A percentile compares a stretch with the other conserved stretches of the same genome.
Evolutionary conservation across 768 basidiomycete species (phyloP).

Genomic region (Candolleomyces efflorescens): DNA sequence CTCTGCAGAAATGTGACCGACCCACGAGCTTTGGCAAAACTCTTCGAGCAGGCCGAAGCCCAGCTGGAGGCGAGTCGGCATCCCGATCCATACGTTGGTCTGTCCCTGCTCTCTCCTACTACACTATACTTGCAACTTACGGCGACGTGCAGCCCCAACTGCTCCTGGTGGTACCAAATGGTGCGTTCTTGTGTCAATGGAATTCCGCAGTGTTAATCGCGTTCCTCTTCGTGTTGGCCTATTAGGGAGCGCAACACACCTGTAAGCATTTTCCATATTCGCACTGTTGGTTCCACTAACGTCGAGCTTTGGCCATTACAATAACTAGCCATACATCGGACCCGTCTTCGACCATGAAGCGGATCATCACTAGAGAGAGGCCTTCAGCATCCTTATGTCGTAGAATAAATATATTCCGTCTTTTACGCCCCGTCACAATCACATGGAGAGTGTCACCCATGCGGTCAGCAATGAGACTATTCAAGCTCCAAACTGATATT

Average conservation of each 20-base stretch:
- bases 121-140: constrained; percentile 6
- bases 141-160: constrained; percentile 51
- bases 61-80: constrained; percentile 63
- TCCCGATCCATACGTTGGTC: constrained; percentile 92
- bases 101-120: constrained; percentile 30
- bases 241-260: constrained; percentile 77
- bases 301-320: constrained; percentile 8
- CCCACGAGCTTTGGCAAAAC: constrained; percentile 72
- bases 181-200: constrained; percentile 41
- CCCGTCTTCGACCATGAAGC: constrained; percentile 64
- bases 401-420: neutral
- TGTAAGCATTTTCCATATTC: constrained; percentile 40
- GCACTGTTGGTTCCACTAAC: constrained; percentile 3
- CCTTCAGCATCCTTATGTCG: neutral
- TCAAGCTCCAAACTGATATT: neutral
- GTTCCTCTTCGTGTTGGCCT: neutral
- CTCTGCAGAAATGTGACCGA: constrained; percentile 70
- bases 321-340: constrained; percentile 52
- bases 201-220: constrained; percentile 2
- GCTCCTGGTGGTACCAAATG: constrained; percentile 96
- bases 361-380: constrained; percentile 27
- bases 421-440: neutral
- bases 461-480: neutral
- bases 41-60: constrained; percentile 79
- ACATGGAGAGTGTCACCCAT: neutral